Evolutionary conservation across 2,329 filamentous ascomycete species (phyloP), one percentile per base, ranked within the genome.

Genomic region (Mollisiaceae sp.): DNA sequence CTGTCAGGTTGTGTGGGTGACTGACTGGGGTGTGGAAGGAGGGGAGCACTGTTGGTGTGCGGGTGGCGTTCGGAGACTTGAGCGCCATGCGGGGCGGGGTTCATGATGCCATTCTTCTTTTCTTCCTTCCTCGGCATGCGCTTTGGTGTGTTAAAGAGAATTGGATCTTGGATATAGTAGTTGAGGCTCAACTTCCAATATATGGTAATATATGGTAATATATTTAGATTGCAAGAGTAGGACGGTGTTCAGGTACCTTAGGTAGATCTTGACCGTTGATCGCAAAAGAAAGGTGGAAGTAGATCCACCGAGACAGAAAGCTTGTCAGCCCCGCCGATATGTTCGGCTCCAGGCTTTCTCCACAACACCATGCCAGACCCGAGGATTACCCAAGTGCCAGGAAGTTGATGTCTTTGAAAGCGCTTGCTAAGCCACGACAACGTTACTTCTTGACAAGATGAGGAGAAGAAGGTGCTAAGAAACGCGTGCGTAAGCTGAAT

Each of bases 361-460:
- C 50, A 54, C 50, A 54, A 15, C 50, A 32, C 8, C 18, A 14
- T 6, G 22, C 18, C 14, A 11, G 50, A 6, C 14, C 50, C 50
- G 24, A 54, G 50, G 50, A 54, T 54, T 54, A 27, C n/a, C 50
- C 24, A 54, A 6, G 8, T 54, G 27, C 18, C 5, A 35, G 50
- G 24, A 2, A 54, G 18, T 8, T 15, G 24, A 27, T 15, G 50
- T 27, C 50, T 35, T 54, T 35, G 24, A 35, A 35, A 35, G 27
- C 27, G 27, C 22, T 54, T 54, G 50, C 50, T 54, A 54, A 54
- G 50, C 50, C 50, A 32, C 12, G 47, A 32, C 20, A 52, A 52
- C 24, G 47, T 52, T 52, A 52, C 47, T 52, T 32, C 18, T 5
- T 5, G n/a, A 18, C 50, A 20, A 12, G n/a, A n/a, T n/a, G 15